Percentiles rank a stretch among this genome's conserved stretches.
Conservation (phyloP, 2,329 filamentous ascomycete species). For the Ceratocystiopsis brevicomis region DNA sequence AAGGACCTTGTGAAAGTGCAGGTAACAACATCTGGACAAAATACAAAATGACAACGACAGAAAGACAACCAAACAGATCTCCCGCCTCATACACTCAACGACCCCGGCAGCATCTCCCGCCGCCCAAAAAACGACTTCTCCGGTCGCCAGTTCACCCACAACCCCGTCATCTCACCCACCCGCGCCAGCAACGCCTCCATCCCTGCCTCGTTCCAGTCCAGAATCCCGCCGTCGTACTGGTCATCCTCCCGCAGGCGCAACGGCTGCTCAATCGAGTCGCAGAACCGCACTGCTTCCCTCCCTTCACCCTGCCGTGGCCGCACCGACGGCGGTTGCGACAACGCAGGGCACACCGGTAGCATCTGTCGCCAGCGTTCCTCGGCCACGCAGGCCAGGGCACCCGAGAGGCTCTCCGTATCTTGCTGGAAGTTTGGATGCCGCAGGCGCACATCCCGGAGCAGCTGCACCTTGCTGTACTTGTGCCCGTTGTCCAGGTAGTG, state of each 20-base stretch:
- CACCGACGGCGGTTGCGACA: background rate
- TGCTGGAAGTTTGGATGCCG: constrained; percentile 23
- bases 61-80: background rate
- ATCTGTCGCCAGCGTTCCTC: constrained; percentile 8
- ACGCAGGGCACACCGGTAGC: constrained; percentile 1
- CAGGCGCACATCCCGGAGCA: constrained; percentile 23
- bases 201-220: constrained; percentile 21
- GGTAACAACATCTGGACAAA: too few relatives aligned
- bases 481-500: constrained; percentile 28
- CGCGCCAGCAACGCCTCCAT: constrained; percentile 16
- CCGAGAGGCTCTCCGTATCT: constrained; percentile 24
- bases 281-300: too few relatives aligned
- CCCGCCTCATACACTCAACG: constrained; percentile 4
- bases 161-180: constrained; percentile 9
- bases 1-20: too few relatives aligned
- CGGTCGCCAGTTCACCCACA: constrained; percentile 18
- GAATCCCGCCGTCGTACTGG: constrained; percentile 17
- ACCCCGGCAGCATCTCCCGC: constrained; percentile 7
- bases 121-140: constrained; percentile 18
- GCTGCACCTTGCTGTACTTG: constrained; percentile 24
- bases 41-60: too few relatives aligned
- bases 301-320: too few relatives aligned
- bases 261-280: constrained; percentile 3
- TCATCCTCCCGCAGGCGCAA: constrained; percentile 5
- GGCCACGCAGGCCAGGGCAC: constrained; percentile 9